Conservation (phyloP, 2,329 filamentous ascomycete genomes). For the Ophiostoma perfectum region DNA sequence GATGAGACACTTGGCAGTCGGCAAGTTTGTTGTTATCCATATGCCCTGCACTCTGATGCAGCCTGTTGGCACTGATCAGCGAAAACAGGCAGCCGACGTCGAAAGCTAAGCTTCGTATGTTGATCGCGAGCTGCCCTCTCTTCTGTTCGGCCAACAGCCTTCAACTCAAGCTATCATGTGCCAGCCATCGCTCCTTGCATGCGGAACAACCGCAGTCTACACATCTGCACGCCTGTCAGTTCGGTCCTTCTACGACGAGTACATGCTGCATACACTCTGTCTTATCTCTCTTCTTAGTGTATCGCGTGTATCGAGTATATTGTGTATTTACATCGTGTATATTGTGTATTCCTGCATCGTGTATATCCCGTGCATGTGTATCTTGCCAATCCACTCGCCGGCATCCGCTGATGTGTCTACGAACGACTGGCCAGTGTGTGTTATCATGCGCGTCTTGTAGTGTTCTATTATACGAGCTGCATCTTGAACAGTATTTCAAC, state of each 20-base stretch:
- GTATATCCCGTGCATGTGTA: background rate
- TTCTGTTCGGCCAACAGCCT: background rate
- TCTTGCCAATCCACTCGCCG: background rate
- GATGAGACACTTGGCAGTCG: too few relatives aligned
- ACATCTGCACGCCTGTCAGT: background rate
- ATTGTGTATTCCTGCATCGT: background rate
- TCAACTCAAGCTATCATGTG: too few relatives aligned
- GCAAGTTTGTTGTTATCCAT: too few relatives aligned
- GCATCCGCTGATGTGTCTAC: constrained; percentile 11
- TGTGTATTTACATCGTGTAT: background rate
- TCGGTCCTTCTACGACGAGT: background rate
- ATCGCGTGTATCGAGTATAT: background rate
- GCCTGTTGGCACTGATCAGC: too few relatives aligned
- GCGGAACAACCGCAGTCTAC: background rate
- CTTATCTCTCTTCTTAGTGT: background rate
- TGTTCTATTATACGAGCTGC: background rate
- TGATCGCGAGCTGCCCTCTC: background rate
- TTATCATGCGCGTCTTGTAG: background rate
- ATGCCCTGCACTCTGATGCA: too few relatives aligned
- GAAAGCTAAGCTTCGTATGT: too few relatives aligned
- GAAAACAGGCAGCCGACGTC: too few relatives aligned
- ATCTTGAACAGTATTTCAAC: background rate
- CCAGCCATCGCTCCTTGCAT: background rate
- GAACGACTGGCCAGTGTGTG: constrained; percentile 13
- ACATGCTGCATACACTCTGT: background rate